Base-by-base conservation (phyloP, 2,329 filamentous ascomycete species). In the Rutstroemia sp. region DNA sequence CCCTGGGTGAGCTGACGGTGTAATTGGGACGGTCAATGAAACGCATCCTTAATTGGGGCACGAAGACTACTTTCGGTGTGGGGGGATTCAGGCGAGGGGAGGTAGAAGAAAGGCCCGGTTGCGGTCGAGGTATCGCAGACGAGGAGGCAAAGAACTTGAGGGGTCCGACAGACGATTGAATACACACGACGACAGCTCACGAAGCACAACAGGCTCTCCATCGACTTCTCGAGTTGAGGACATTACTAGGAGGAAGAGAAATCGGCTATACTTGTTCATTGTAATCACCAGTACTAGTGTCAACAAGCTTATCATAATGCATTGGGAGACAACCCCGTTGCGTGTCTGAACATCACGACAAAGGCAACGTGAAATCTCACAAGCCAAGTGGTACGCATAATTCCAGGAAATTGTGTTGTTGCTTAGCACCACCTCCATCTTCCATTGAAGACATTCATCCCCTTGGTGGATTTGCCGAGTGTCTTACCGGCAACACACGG, bases 1-100 rank as follows among this genome's bases (percentile, higher is more conserved):
- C 19, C 46, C 25, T 27, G 56, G 39, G 40, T 14, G 55, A 19
- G 53, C 52, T 49, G 52, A 54, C 45, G 23, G 19, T 19, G 16
- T 54, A 8, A 10, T 34, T 34, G 38, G 54, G 44, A 54, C 16
- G 21, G 14, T 23, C 12, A 54, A 49, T 34, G 52, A 25, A 49
- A 30, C n/a, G 39, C 21, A 54, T 34, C 39, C 39, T 19, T 40
- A 7, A 12, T 23, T 30, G 38, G 30, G 52, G 45, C n/a, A 23
- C 30, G 21, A 46, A 21, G 21, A 14, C n/a, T 14, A 17, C 19
- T 30, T 48, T 48, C 42, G 23, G 21, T 6, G 17, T 27, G 19
- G 34, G 19, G 30, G 30, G 30, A 34, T 12, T 14, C 10, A 48
- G 34, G 30, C n/a, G 45, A 48, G 51, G 30, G 6, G 23, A 34